phyloP scores from a whole-genome alignment of 768 basidiomycete species.

The Mrakia hoshinonis region DNA sequence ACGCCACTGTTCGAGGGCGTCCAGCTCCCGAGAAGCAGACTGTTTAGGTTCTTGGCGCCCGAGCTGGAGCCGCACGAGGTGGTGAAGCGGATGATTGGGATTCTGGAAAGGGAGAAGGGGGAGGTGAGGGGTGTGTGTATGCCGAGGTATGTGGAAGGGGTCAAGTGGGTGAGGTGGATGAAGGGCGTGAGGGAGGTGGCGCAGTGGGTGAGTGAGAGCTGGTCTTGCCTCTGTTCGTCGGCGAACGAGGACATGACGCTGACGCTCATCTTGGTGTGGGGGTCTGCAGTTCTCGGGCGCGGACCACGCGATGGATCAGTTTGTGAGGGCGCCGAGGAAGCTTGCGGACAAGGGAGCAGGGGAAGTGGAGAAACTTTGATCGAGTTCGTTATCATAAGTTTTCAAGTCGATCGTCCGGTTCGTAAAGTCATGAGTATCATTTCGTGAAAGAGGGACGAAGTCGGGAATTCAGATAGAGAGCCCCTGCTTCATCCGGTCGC shows the following conservation, averaged over 20 bases:
- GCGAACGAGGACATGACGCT: not conserved
- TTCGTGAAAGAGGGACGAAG: no score
- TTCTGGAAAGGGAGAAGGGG: conserved; percentile 71
- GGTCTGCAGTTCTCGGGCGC: not conserved
- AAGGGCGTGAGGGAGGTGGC: conserved; percentile 48
- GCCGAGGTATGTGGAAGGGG: conserved; percentile 50
- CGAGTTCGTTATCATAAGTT: no score
- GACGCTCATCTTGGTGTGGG: not conserved
- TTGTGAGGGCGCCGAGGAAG: conserved; percentile 6
- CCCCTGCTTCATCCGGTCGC: no score
- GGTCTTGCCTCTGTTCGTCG: not conserved
- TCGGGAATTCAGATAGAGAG: no score
- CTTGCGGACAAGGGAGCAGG: not conserved
- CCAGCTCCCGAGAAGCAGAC: conserved; percentile 46
- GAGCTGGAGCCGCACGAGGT: conserved; percentile 53
- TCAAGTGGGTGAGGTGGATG: conserved; percentile 50
- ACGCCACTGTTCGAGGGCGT: conserved; percentile 64
- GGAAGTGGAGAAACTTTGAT: not conserved
- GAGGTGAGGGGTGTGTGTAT: conserved; percentile 50
- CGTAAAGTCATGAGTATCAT: no score
- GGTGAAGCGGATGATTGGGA: conserved; percentile 71
- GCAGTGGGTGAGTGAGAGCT: conserved; percentile 54
- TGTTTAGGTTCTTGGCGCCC: conserved; percentile 69
- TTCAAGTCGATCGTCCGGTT: no score
- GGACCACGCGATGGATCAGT: conserved; percentile 22